phyloP scores from a whole-genome alignment of 257 asterid species.

The Jacaranda mimosifolia region DNA sequence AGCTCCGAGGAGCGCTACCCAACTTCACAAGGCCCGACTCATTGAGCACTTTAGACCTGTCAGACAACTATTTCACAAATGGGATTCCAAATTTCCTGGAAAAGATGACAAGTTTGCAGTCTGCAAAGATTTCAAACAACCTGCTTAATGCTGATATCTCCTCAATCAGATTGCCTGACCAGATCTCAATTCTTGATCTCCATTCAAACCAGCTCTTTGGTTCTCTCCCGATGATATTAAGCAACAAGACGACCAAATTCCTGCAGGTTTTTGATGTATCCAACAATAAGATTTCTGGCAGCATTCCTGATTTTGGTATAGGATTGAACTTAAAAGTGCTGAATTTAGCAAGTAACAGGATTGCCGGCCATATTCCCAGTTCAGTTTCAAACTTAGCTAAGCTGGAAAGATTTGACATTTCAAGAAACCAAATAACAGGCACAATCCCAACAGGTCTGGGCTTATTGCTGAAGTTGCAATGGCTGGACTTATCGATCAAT shows the following conservation, averaged over 20 bases:
- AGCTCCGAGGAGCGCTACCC: conserved; percentile 75
- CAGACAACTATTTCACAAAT: conserved; percentile 68
- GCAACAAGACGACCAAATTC: conserved; percentile 62
- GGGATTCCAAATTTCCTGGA: conserved; percentile 69
- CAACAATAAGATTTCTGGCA: conserved; percentile 68
- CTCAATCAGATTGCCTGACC: conserved; percentile 64
- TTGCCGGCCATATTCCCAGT: conserved; percentile 73
- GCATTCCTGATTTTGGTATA: conserved; percentile 63
- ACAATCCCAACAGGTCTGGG: conserved; percentile 79
- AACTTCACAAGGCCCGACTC: conserved; percentile 75
- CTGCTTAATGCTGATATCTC: conserved; percentile 63
- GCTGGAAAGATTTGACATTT: conserved; percentile 68
- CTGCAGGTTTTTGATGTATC: conserved; percentile 74
- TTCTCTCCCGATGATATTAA: conserved; percentile 59
- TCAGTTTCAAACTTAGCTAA: conserved; percentile 65
- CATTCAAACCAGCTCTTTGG: conserved; percentile 78
- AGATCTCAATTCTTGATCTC: conserved; percentile 67
- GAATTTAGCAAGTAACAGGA: conserved; percentile 74
- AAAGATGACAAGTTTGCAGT: conserved; percentile 62
- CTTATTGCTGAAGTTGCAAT: conserved; percentile 62
- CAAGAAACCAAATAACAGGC: conserved; percentile 81
- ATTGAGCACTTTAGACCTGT: conserved; percentile 73
- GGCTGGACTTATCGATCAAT: conserved; percentile 85
- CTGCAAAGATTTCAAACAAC: conserved; percentile 72
- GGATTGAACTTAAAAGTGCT: conserved; percentile 62